Percentiles rank a stretch among this genome's conserved stretches.
Evolutionary conservation across 2,329 filamentous ascomycete species (phyloP).

Genomic region (Aspergillus arachidicola): DNA sequence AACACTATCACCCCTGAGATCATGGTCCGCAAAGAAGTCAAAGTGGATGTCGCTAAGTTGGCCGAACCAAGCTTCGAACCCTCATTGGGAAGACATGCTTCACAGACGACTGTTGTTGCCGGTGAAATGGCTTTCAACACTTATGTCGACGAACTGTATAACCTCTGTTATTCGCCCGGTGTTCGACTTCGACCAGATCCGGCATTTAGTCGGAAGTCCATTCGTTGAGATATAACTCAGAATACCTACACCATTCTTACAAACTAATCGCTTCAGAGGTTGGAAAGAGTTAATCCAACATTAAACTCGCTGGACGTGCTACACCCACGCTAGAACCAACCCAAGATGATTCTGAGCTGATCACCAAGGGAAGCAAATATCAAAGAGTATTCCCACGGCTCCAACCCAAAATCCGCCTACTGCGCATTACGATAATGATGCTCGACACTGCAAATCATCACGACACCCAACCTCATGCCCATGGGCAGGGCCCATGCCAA

Average conservation of each 20-base stretch:
- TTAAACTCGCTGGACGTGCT: background rate
- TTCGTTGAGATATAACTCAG: background rate
- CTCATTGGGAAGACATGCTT: conserved; percentile 22
- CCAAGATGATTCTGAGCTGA: background rate
- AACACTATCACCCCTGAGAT: conserved; percentile 55
- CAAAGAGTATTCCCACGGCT: background rate
- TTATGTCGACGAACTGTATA: conserved; percentile 53
- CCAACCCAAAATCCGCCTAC: background rate
- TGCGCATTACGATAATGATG: background rate
- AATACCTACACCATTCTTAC: background rate
- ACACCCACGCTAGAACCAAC: background rate
- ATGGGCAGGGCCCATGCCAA: no score
- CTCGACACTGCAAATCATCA: background rate
- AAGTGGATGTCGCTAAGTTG: conserved; percentile 51
- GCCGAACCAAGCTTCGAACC: conserved; percentile 24
- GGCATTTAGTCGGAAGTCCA: conserved; percentile 14
- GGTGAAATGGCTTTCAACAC: conserved; percentile 35
- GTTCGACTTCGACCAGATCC: conserved; percentile 31
- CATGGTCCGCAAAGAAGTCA: conserved; percentile 64
- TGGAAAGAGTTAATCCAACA: background rate
- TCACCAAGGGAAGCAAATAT: background rate
- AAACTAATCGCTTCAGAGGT: background rate
- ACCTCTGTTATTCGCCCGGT: conserved; percentile 34
- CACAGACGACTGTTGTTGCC: conserved; percentile 28
- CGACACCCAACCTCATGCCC: background rate